phyloP scores from a whole-genome alignment of 371 early-diverging fungal species.

The Encephalitozoon romaleae region DNA sequence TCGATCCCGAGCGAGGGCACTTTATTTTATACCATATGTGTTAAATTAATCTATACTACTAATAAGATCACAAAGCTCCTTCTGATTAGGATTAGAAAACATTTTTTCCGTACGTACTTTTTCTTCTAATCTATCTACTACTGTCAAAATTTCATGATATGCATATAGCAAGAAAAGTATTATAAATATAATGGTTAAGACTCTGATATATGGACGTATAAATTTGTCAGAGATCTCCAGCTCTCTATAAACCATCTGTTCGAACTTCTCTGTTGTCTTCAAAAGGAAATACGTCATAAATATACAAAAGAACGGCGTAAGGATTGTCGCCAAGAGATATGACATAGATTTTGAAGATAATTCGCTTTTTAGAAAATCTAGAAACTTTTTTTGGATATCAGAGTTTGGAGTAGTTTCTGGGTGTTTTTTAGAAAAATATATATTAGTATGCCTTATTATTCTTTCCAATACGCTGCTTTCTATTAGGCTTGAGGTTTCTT shows the following conservation, averaged over 20 bases:
- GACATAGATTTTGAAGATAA: too few species aligned
- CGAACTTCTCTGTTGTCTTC: neutral
- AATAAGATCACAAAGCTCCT: too few species aligned
- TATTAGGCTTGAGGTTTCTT: neutral
- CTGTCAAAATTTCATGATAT: neutral
- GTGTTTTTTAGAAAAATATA: too few species aligned
- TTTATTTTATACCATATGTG: neutral
- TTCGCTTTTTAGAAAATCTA: too few species aligned
- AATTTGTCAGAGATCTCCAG: neutral
- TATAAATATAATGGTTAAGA: neutral
- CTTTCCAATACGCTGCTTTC: neutral
- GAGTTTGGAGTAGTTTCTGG: too few species aligned
- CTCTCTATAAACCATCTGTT: neutral
- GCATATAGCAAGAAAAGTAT: neutral
- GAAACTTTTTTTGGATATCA: too few species aligned
- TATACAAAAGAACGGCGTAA: neutral
- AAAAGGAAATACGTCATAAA: neutral
- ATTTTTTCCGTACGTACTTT: too few species aligned
- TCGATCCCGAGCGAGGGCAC: conserved; percentile 60
- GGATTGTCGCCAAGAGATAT: neutral
- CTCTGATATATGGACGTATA: neutral
- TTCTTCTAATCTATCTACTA: neutral
- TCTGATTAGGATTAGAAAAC: too few species aligned
- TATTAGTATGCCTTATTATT: neutral
- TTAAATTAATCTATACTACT: too few species aligned